These are phyloP conservation scores for Papilionanthe hybrid DNA, from an alignment of 116 monocot species.

Conservation along the genomic window DNA sequence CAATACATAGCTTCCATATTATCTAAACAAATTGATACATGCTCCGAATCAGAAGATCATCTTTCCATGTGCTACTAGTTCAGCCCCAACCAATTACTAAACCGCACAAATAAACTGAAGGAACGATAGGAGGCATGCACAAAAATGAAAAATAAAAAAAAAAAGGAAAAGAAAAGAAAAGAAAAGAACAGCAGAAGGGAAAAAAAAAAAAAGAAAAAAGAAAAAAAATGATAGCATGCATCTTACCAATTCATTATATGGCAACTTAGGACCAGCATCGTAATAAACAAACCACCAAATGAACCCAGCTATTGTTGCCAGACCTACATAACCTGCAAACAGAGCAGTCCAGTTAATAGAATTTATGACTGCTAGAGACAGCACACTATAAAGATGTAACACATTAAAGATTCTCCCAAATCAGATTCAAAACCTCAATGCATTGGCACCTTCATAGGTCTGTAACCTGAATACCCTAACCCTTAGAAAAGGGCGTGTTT, in stretches of 20 bases:
- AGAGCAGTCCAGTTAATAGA: not conserved
- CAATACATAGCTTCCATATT: not conserved
- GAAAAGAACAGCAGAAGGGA: no score
- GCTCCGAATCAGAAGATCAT: not conserved
- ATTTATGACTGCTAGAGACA: not conserved
- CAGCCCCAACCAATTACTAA: not conserved
- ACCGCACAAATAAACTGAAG: not conserved
- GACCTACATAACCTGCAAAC: constrained; percentile 91
- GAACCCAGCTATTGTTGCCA: constrained; percentile 94
- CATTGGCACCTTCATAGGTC: not conserved
- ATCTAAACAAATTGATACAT: not conserved
- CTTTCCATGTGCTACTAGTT: not conserved
- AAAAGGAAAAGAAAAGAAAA: no score
- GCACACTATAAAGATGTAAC: not conserved
- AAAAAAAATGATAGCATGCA: no score
- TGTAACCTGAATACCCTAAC: not conserved
- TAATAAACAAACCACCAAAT: constrained; percentile 99
- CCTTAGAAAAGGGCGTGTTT: not conserved
- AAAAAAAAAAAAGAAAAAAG: no score
- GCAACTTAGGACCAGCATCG: constrained; percentile 74
- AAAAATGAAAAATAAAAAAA: not conserved
- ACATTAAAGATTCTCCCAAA: not conserved
- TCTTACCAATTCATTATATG: constrained; percentile 91
- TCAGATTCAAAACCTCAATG: not conserved
- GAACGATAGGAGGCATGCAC: not conserved